Evolutionary conservation across 371 early-diverging fungal genomes (phyloP).

Genomic region (Synchytrium microbalum): DNA sequence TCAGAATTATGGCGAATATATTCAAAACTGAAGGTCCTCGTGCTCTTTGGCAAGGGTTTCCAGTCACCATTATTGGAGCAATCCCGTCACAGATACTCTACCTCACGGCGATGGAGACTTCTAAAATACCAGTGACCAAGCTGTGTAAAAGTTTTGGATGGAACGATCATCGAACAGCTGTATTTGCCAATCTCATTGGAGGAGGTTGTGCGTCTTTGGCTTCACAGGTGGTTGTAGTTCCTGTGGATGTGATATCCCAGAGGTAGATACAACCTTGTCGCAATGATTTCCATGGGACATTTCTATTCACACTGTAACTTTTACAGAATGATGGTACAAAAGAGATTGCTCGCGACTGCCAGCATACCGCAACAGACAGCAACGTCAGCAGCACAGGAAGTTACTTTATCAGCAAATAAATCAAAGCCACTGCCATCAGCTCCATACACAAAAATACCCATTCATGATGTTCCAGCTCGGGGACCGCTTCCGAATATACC

Average conservation of each 20-base stretch:
- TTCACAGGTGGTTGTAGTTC: conserved; percentile 18
- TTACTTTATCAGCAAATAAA: background rate
- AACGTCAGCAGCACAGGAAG: background rate
- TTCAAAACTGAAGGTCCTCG: conserved; percentile 12
- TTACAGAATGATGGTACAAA: conserved; percentile 2
- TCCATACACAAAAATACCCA: background rate
- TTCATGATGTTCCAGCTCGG: background rate
- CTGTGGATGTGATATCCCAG: conserved; percentile 22
- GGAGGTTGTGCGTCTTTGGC: background rate
- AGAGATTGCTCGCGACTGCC: too few species aligned
- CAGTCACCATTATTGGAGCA: conserved; percentile 17
- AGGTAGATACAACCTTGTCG: conserved; percentile 8
- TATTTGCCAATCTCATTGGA: background rate
- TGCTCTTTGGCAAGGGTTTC: conserved; percentile 22
- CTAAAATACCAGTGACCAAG: conserved; percentile 2
- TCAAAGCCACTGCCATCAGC: background rate
- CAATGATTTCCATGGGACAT: background rate
- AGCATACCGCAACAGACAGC: background rate
- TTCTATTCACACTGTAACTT: background rate
- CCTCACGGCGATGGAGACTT: conserved; percentile 15
- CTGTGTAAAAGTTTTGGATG: background rate
- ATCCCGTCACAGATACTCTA: conserved; percentile 20
- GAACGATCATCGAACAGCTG: background rate
- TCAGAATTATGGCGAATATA: conserved; percentile 9
- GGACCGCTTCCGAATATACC: background rate